Evolutionary conservation across 768 basidiomycete genomes (phyloP).

Genomic region (Phanerochaete carnosa): DNA sequence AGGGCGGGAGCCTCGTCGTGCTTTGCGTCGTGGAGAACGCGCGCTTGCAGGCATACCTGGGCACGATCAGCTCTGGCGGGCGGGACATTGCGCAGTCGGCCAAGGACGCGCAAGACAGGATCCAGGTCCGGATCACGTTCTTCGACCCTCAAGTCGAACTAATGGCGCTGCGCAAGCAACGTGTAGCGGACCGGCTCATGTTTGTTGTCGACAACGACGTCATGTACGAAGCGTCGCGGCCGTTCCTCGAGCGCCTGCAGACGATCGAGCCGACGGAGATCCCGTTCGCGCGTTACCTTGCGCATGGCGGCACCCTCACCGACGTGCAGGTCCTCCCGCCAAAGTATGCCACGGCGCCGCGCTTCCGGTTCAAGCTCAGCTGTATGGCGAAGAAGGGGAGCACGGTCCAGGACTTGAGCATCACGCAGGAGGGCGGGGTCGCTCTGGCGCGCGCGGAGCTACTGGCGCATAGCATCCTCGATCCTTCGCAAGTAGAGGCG

Average conservation of each 20-base stretch:
- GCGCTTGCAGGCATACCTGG: slow-evolving; percentile 44
- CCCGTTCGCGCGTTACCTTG: slow-evolving; percentile 53
- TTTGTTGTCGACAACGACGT: slow-evolving; percentile 56
- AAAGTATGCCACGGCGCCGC: slow-evolving; percentile 47
- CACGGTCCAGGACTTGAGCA: slow-evolving; percentile 37
- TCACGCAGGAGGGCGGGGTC: slow-evolving; percentile 41
- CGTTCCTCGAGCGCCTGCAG: slow-evolving; percentile 62
- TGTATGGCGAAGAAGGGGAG: slow-evolving; percentile 46
- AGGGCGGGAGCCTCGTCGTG: slow-evolving; percentile 61
- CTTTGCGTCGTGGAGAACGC: slow-evolving; percentile 38
- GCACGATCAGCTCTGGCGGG: slow-evolving; percentile 41
- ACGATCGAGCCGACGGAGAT: slow-evolving; percentile 49
- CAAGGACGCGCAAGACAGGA: slow-evolving; percentile 25
- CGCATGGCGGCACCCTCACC: slow-evolving; percentile 34
- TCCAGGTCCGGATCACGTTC: slow-evolving; percentile 54
- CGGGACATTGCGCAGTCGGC: slow-evolving; percentile 46
- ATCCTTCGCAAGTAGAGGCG: slow-evolving; percentile 70
- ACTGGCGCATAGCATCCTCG: slow-evolving; percentile 49
- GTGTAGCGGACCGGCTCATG: slow-evolving; percentile 10
- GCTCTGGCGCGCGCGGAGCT: slow-evolving; percentile 44
- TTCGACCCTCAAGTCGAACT: slow-evolving; percentile 60
- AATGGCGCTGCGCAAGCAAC: slow-evolving; percentile 15
- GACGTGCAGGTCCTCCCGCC: slow-evolving; percentile 44
- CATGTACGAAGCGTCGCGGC: slow-evolving; percentile 65
- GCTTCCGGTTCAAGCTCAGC: slow-evolving; percentile 53